A percentile compares a stretch with the other conserved stretches of the same genome.
Evolutionary conservation across 2,329 filamentous ascomycete species (phyloP).

Genomic region (Escovopsis sp.): DNA sequence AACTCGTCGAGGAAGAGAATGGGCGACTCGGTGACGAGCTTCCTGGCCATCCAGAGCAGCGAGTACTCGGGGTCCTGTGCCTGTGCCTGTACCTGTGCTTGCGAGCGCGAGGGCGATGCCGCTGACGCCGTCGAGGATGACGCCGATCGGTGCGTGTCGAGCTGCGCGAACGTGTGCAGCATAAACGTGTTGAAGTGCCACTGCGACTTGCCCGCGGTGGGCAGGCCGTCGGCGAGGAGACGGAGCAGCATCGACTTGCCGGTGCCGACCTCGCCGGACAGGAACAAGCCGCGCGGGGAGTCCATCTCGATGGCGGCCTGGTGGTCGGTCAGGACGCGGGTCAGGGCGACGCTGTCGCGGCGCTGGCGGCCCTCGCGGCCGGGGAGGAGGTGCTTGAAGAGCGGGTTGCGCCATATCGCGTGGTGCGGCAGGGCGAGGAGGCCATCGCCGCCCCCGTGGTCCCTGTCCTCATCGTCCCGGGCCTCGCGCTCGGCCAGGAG

Average conservation of each 20-base stretch:
- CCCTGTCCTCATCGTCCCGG: conserved; percentile 15
- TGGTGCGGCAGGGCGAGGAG: conserved; percentile 36
- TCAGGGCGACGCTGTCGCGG: conserved; percentile 46
- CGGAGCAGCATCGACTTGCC: conserved; percentile 80
- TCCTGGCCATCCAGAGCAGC: conserved; percentile 57
- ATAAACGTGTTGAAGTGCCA: conserved; percentile 85
- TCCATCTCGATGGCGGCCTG: conserved; percentile 57
- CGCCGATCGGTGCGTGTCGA: conserved; percentile 48
- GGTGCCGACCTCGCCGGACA: conserved; percentile 70
- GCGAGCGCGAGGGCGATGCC: conserved; percentile 51
- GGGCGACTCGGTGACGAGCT: conserved; percentile 59
- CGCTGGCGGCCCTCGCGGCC: conserved; percentile 31
- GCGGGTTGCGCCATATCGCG: conserved; percentile 42
- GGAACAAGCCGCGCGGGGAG: conserved; percentile 59
- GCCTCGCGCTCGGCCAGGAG: conserved; percentile 22
- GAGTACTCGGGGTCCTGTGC: conserved; percentile 39
- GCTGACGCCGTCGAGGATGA: conserved; percentile 47
- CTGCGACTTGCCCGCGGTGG: conserved; percentile 55
- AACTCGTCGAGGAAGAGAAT: conserved; percentile 76
- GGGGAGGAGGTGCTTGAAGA: conserved; percentile 45
- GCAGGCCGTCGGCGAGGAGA: conserved; percentile 62
- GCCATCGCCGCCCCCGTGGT: conserved; percentile 16
- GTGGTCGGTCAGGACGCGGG: conserved; percentile 52
- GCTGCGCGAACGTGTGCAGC: conserved; percentile 57
- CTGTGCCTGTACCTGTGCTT: no score